Evolutionary conservation across 148 eudicot genomes (phyloP), one percentile per base, ranked within the genome.

Genomic region (Camellia granthamiana): DNA sequence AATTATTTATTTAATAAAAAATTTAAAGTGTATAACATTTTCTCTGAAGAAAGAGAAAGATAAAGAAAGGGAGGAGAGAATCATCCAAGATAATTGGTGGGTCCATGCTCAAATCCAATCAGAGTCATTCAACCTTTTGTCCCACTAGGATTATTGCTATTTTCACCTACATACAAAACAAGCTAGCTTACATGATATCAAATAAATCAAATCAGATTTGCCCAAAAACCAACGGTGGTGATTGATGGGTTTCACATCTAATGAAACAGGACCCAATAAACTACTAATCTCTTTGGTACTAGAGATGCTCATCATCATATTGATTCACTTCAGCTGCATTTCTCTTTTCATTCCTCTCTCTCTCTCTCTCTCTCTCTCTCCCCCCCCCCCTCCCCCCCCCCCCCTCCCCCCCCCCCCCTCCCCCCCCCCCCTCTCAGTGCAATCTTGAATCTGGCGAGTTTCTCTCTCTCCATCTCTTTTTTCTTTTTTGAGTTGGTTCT

Each of bases 361-460:
- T 21, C 16, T 64, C 68, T 56, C 69, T 59, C 58, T 78, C 21
- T 62, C 2, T 65, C 64, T 61, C 72, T 54, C 54, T 78, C 66
- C 23, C 23, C 0, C 23, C 0, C 0, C 23, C 0, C 0, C 30
- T 23, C 30, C 0, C 30, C 3, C 61, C 30, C 72, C 38, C 0
- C 23, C 0, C 0, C 30, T 23, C 30, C 0, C 30, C 3, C 61
- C 30, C 72, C 38, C 71, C 63, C 70, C 21, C 15, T 47, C 68
- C 42, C 59, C 46, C 58, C 68, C 14, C 19, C 2, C 54, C 55
- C 72, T 54, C 54, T 78, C 66, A 30, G 30, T 62, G 83, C 68
- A 61, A 77, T 79, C 86, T 87, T 83, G 59, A 79, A 76, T 83
- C 82, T 83, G 89, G 92, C 88, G 79, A 81, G 87, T 78, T 83